phyloP scores from a whole-genome alignment of 306 rosid species.

The Dryas octopetala region DNA sequence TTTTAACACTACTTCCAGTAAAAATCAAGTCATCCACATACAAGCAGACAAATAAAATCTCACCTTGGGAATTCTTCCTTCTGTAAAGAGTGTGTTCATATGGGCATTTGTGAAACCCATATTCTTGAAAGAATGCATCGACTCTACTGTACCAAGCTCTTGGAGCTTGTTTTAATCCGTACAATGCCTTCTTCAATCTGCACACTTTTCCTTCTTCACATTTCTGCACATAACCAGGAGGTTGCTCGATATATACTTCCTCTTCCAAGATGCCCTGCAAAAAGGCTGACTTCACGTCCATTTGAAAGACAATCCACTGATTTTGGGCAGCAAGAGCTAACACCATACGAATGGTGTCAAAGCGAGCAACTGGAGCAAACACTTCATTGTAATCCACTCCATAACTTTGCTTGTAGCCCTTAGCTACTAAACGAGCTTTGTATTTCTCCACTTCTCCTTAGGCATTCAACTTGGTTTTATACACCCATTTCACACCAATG shows the following conservation, averaged over 20 bases:
- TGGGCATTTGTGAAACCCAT: background rate
- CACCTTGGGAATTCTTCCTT: background rate
- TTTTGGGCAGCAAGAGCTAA: background rate
- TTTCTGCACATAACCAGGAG: background rate
- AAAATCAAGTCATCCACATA: no score
- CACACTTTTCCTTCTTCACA: background rate
- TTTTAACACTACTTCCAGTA: no score
- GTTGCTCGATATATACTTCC: background rate
- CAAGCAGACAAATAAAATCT: no score
- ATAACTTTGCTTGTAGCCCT: background rate
- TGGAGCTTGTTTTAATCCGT: background rate
- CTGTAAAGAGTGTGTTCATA: no score
- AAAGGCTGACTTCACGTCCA: background rate
- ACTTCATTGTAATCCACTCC: background rate
- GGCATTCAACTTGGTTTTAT: slow-evolving; percentile 2
- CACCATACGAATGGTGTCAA: background rate
- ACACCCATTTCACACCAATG: background rate
- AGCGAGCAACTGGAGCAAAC: background rate
- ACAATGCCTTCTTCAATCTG: background rate
- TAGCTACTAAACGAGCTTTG: background rate
- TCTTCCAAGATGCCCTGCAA: background rate
- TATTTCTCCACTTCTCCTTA: slow-evolving; percentile 5
- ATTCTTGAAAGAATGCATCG: background rate
- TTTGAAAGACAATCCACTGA: background rate
- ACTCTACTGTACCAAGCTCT: background rate